phyloP scores from a whole-genome alignment of 306 rosid species.

The Prunus mira region DNA sequence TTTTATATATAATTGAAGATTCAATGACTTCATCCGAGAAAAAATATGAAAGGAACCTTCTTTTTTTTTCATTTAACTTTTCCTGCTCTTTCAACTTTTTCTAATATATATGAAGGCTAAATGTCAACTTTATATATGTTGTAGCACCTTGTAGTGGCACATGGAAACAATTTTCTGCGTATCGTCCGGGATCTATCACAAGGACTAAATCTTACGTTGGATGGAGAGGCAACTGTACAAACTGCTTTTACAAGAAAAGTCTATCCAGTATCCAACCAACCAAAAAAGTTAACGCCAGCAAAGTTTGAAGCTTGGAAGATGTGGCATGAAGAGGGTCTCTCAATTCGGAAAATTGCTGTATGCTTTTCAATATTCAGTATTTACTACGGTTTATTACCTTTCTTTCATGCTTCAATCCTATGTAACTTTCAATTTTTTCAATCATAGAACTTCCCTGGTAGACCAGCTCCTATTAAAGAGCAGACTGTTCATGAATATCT shows the following conservation, averaged over 20 bases:
- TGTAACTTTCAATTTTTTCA: background rate
- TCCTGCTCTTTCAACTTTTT: background rate
- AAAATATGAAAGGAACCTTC: background rate
- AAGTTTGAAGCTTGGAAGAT: conserved; percentile 80
- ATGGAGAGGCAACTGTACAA: conserved; percentile 51
- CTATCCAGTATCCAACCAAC: conserved; percentile 34
- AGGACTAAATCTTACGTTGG: conserved; percentile 57
- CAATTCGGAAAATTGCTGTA: conserved; percentile 71
- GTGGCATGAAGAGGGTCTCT: conserved; percentile 79
- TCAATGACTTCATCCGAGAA: background rate
- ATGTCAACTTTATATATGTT: conserved; percentile 26
- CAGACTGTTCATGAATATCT: conserved; percentile 69
- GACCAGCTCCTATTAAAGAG: conserved; percentile 82
- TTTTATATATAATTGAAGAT: background rate
- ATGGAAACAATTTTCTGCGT: conserved; percentile 71
- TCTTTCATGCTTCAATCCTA: conserved; percentile 16
- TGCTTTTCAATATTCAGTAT: conserved; percentile 18
- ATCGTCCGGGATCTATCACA: conserved; percentile 46
- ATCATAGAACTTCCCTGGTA: conserved; percentile 57
- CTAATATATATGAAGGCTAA: conserved; percentile 25
- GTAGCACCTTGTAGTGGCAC: conserved; percentile 64
- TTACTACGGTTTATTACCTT: conserved; percentile 10
- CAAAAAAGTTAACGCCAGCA: conserved; percentile 49
- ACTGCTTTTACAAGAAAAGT: conserved; percentile 40
- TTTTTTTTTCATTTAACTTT: background rate